Evolutionary conservation across 495 filamentous ascomycete species (phyloP).

Genomic region (Geoglossum glabrum): DNA sequence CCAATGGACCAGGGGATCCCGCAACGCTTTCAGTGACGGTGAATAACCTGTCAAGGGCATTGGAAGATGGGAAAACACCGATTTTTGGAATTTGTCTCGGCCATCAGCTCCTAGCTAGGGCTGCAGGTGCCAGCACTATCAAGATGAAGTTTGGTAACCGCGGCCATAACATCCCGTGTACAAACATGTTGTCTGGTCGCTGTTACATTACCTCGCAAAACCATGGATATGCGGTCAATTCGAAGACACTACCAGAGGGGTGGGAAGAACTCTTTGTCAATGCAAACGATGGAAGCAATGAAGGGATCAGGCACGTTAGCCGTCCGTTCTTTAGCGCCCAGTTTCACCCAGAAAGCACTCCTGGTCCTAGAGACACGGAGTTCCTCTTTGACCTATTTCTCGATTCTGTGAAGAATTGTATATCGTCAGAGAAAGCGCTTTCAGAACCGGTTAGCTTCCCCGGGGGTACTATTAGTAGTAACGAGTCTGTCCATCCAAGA

Average conservation of each 20-base stretch:
- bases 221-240: conserved; percentile 84
- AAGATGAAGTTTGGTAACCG: conserved; percentile 99
- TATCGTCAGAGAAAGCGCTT: conserved; percentile 39
- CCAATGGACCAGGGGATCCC: conserved; percentile 92
- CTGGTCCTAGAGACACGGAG: conserved; percentile 90
- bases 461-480: conserved; percentile 60
- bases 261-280: conserved; percentile 95
- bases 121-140: conserved; percentile 64
- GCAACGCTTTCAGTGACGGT: conserved; percentile 60
- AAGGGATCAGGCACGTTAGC: conserved; percentile 74
- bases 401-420: conserved; percentile 48
- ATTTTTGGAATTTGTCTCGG: conserved; percentile 95
- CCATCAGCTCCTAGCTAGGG: conserved; percentile 82
- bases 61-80: conserved; percentile 57
- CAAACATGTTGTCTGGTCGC: conserved; percentile 76
- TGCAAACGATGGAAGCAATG: conserved; percentile 93
- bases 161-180: conserved; percentile 96
- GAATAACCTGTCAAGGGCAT: conserved; percentile 47
- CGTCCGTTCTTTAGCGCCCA: conserved; percentile 95
- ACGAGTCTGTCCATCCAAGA: conserved; percentile 49
- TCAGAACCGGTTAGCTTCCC: conserved; percentile 59
- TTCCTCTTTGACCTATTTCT: conserved; percentile 96
- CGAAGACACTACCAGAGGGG: conserved; percentile 45
- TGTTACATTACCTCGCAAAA: conserved; percentile 99
- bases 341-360: conserved; percentile 94